phyloP scores from a whole-genome alignment of 2,329 filamentous ascomycete species.

The Phyllosticta paracitricarpa region DNA sequence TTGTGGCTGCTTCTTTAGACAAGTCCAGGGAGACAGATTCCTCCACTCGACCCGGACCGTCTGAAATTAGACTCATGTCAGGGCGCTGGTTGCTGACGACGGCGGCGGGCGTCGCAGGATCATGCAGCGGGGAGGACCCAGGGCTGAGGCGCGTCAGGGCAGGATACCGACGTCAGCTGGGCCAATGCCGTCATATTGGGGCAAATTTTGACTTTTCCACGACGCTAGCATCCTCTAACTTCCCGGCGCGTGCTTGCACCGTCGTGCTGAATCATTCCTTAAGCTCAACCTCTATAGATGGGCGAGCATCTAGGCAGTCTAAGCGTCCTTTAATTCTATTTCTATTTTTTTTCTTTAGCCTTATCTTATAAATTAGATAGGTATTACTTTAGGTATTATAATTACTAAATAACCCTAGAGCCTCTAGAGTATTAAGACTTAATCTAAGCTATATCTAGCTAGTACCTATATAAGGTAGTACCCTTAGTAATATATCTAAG shows the following conservation, averaged over 20 bases:
- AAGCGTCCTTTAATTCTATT: not conserved
- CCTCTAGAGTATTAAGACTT: too few species aligned
- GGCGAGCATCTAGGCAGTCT: not conserved
- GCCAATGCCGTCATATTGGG: not conserved
- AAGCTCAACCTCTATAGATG: not conserved
- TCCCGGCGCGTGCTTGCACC: too few species aligned
- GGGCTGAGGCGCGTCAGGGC: not conserved
- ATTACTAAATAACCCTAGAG: too few species aligned
- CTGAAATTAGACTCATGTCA: not conserved
- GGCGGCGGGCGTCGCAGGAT: not conserved
- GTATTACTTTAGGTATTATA: too few species aligned
- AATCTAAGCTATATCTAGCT: too few species aligned
- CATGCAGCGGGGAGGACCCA: not conserved
- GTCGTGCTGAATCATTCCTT: not conserved
- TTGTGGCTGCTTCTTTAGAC: not conserved
- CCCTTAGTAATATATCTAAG: too few species aligned
- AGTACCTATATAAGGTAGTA: too few species aligned
- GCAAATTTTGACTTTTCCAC: not conserved
- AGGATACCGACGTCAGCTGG: not conserved
- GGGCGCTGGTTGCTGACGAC: not conserved
- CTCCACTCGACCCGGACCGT: not conserved
- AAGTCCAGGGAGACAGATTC: not conserved
- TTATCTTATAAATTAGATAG: too few species aligned
- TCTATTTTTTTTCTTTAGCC: not conserved
- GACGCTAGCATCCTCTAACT: not conserved